Evolutionary conservation across 2,329 filamentous ascomycete species (phyloP).

Genomic region (Colletotrichum abscissum): DNA sequence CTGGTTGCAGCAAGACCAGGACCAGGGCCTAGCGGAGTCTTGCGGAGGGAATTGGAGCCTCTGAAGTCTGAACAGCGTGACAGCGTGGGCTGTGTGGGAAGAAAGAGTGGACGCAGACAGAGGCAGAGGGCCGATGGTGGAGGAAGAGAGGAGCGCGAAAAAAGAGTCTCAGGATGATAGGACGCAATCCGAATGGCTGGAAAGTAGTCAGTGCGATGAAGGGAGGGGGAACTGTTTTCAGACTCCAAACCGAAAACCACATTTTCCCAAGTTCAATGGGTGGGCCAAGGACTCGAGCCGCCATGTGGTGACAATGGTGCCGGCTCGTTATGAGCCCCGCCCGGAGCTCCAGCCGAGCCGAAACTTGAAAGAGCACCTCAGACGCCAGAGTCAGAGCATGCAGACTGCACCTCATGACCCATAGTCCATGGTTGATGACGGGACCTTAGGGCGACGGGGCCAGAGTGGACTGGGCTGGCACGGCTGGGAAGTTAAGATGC

Average conservation of each 20-base stretch:
- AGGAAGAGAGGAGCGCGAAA: conserved; percentile 2
- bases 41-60: conserved; percentile 25
- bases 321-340: conserved; percentile 9
- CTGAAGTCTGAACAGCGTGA: neutral
- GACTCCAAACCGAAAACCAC: conserved; percentile 3
- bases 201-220: conserved; percentile 18
- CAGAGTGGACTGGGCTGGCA: neutral
- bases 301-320: conserved; percentile 2
- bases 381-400: conserved; percentile 10
- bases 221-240: neutral
- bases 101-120: conserved; percentile 2
- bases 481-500: neutral
- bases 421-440: conserved; percentile 2
- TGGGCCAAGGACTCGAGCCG: neutral
- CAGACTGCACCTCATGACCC: neutral
- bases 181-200: conserved; percentile 32
- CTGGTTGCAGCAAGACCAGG: conserved; percentile 4
- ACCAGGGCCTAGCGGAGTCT: conserved; percentile 32
- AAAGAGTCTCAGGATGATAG: conserved; percentile 1
- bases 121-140: conserved; percentile 10
- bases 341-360: conserved; percentile 32
- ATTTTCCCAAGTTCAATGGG: neutral
- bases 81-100: conserved; percentile 1
- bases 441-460: neutral
- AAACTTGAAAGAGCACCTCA: neutral